A percentile compares a stretch with the other conserved stretches of the same genome.
These are phyloP conservation scores for Alternaria longipes DNA, from an alignment of 2,329 filamentous ascomycete genomes.

Conservation along the genomic window DNA sequence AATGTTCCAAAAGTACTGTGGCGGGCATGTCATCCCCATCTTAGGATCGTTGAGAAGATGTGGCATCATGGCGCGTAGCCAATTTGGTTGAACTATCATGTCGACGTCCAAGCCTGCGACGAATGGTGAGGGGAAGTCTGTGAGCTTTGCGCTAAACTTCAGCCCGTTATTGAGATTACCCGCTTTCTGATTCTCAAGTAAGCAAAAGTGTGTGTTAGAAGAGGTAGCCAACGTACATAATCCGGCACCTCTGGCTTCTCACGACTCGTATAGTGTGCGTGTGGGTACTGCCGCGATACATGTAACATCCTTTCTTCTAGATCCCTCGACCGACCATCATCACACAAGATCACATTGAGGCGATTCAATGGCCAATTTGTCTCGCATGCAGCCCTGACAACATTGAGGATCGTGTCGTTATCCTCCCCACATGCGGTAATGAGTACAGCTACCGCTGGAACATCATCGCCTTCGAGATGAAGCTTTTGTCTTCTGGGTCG, in stretches of 20 bases:
- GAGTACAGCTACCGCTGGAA: constrained; percentile 55
- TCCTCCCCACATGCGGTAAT: constrained; percentile 58
- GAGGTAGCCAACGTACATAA: not conserved
- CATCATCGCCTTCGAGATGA: constrained; percentile 15
- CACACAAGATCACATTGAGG: constrained; percentile 45
- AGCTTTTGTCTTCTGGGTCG: constrained; percentile 4
- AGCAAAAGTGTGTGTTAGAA: constrained; percentile 53
- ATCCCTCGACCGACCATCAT: constrained; percentile 49
- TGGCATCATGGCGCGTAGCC: constrained; percentile 45
- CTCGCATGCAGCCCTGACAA: constrained; percentile 12
- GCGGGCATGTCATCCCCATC: constrained; percentile 19
- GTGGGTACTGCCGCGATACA: constrained; percentile 50
- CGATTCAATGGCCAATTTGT: constrained; percentile 40
- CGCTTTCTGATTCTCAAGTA: constrained; percentile 58
- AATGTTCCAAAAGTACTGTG: constrained; percentile 66
- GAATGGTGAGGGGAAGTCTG: constrained; percentile 61
- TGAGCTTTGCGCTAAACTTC: constrained; percentile 11
- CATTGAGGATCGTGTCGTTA: constrained; percentile 52
- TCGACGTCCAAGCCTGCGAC: constrained; percentile 73
- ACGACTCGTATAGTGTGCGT: constrained; percentile 56
- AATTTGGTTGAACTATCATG: constrained; percentile 71
- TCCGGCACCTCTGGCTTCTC: constrained; percentile 55
- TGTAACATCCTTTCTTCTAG: constrained; percentile 47
- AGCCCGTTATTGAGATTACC: constrained; percentile 69
- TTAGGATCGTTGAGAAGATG: constrained; percentile 17